phyloP scores from a whole-genome alignment of 2,329 filamentous ascomycete species.

The Aureobasidium lini region DNA sequence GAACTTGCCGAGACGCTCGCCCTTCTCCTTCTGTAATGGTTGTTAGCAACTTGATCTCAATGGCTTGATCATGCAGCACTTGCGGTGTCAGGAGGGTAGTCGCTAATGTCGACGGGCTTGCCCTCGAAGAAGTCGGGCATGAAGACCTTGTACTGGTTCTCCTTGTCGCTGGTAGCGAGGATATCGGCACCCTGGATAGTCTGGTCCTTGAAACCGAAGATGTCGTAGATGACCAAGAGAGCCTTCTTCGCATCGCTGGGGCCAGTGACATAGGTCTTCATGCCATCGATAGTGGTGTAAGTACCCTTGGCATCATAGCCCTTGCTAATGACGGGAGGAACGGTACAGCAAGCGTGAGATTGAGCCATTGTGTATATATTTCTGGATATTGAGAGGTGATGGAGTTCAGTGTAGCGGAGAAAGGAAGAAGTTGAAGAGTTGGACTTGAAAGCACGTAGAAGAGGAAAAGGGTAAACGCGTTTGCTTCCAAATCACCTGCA shows the following conservation, averaged over 20 bases:
- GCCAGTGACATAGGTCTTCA: constrained; percentile 57
- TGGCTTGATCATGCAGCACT: not conserved
- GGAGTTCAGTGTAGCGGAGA: not conserved
- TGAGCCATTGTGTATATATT: constrained; percentile 17
- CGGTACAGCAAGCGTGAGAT: constrained; percentile 39
- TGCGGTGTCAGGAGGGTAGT: constrained; percentile 49
- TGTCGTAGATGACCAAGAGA: constrained; percentile 54
- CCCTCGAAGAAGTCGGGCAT: constrained; percentile 90
- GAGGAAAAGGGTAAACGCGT: not conserved
- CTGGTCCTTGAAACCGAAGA: constrained; percentile 56
- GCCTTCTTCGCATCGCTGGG: constrained; percentile 48
- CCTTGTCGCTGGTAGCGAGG: constrained; percentile 55
- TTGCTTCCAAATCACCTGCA: not conserved
- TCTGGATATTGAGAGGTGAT: not conserved
- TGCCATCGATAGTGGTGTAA: constrained; percentile 51
- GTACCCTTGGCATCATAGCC: constrained; percentile 52
- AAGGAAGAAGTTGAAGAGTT: not conserved
- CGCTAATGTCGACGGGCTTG: constrained; percentile 55
- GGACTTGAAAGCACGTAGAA: not conserved
- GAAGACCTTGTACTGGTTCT: constrained; percentile 71
- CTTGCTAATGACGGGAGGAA: constrained; percentile 41
- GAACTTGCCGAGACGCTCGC: constrained; percentile 52
- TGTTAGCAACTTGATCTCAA: not conserved
- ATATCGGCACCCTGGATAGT: constrained; percentile 58
- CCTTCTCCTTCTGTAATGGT: constrained; percentile 44